A percentile compares a stretch with the other conserved stretches of the same genome.
These are phyloP conservation scores for Corchorus capsularis DNA, from an alignment of 345 rosid genomes.

Conservation along the genomic window DNA sequence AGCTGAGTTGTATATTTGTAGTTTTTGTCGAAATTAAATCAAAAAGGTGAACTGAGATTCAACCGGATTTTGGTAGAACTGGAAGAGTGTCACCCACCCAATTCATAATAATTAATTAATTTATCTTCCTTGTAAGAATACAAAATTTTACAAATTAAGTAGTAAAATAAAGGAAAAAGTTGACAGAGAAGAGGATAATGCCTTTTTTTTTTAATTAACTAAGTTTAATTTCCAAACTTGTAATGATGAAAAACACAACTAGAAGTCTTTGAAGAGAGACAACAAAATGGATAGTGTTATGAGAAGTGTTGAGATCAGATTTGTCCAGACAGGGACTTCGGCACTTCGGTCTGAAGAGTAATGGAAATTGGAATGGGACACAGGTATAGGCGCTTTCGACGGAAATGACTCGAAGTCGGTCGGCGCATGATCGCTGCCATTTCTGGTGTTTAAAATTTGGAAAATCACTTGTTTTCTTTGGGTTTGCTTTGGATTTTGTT, in stretches of 20 bases:
- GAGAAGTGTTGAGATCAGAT: background rate
- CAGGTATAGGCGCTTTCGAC: conserved; percentile 2
- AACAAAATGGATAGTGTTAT: background rate
- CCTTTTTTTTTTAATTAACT: background rate
- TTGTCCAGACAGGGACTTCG: background rate
- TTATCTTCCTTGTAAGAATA: background rate
- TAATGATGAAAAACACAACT: background rate
- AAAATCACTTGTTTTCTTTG: too few relatives aligned
- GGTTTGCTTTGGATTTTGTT: background rate
- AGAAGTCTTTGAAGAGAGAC: background rate
- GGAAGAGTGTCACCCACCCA: conserved; percentile 13
- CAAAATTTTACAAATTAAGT: background rate
- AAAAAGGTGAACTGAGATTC: background rate
- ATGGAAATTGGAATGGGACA: too few relatives aligned
- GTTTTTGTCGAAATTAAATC: background rate
- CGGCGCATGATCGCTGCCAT: background rate
- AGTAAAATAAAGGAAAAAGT: too few relatives aligned
- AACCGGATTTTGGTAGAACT: background rate
- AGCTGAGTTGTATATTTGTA: background rate
- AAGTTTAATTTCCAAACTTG: background rate
- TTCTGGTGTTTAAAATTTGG: background rate
- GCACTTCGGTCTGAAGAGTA: conserved; percentile 6
- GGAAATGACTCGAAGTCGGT: background rate
- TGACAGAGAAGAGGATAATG: background rate
- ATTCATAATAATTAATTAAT: background rate